Evolutionary conservation across 495 filamentous ascomycete species (phyloP), one percentile per base, ranked within the genome.

Genomic region (Penicillium maclennaniae): DNA sequence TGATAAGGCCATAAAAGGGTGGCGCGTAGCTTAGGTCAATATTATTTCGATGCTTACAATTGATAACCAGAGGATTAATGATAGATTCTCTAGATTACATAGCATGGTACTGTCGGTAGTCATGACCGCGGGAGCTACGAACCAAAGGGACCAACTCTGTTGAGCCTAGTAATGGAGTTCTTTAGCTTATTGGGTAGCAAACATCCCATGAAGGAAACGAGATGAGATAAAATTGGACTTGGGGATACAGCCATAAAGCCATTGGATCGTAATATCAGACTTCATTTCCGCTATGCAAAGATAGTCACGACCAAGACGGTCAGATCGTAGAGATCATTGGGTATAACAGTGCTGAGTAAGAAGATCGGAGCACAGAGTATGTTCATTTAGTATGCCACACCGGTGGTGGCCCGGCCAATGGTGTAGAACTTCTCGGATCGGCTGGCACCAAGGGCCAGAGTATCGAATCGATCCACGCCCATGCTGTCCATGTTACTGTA

Each of bases 391-490:
- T 64, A 75, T 7, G 70, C 73, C 23, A 44, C 39, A 6, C 73
- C 72, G 42, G 58, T 59, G 19, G 26, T 64, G 21, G 67, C 56
- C 23, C 64, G 62, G 7, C 73, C 73, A 44, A 76, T 49, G 4
- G 73, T 76, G 56, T 73, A 66, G 56, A 75, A 75, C 39, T 65
- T 75, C 21, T 70, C 59, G 3, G 65, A 51, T 34, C 42, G 55
- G 16, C 19, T 56, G n/a, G 56, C 38, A n/a, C 67, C 69, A n/a
- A 86, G 71, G 16, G 77, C 77, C 44, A 88, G 71, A 3, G 79
- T 86, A 61, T 91, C 86, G 58, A 88, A 89, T n/a, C 87, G 80
- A 58, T 85, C 81, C 43, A 81, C 61, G 1, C 83, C 86, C 67
- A 76, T 78, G 26, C 67, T 69, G 6, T 82, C 71, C 62, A 83